Evolutionary conservation across 352 stramenopile species (phyloP).

Genomic region (Aphanomyces astaci): DNA sequence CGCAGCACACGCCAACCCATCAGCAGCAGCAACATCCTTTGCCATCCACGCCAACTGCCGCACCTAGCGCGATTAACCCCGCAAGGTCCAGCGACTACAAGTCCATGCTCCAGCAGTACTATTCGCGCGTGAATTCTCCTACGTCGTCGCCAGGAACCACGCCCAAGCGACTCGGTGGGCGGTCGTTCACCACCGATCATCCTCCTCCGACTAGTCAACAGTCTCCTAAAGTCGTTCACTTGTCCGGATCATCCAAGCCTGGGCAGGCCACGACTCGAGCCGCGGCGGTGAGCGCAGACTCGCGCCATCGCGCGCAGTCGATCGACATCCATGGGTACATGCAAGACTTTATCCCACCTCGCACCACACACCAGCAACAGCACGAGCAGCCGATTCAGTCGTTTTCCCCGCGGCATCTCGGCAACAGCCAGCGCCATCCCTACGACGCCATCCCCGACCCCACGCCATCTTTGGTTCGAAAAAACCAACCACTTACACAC

Average conservation of each 20-base stretch:
- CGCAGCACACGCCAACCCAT: conserved; percentile 12
- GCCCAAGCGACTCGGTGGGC: background rate
- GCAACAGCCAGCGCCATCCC: background rate
- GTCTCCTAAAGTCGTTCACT: too few species aligned
- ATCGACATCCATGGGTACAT: background rate
- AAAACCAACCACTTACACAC: too few species aligned
- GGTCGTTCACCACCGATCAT: background rate
- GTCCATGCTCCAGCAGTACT: background rate
- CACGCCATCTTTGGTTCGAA: background rate
- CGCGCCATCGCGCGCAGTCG: background rate
- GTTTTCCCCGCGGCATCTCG: background rate
- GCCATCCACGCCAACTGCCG: background rate
- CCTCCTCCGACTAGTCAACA: background rate
- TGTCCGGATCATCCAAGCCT: background rate
- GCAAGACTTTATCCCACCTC: background rate
- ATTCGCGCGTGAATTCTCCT: conserved; percentile 6
- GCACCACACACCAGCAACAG: background rate
- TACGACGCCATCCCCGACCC: conserved; percentile 3
- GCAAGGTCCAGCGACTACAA: background rate
- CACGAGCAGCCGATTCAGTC: background rate
- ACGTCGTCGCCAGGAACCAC: conserved; percentile 13
- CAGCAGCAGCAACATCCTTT: conserved; percentile 7
- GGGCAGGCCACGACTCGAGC: background rate
- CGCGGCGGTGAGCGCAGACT: background rate
- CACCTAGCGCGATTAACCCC: background rate